Conservation (phyloP, 2,329 filamentous ascomycete genomes). For the Diaporthe ilicicola region DNA sequence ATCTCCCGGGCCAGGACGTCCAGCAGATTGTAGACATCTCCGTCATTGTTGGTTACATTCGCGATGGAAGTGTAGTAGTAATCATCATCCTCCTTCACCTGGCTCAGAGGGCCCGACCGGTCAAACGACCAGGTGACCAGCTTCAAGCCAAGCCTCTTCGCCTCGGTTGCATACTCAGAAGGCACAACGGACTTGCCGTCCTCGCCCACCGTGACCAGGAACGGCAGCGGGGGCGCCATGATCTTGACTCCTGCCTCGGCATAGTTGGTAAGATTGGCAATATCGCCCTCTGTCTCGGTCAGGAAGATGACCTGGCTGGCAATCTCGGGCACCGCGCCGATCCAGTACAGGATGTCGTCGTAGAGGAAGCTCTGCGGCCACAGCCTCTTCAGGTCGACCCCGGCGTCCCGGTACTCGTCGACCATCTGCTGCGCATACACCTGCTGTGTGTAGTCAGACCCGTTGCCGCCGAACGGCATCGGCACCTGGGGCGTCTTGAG, state of each 20-base stretch:
- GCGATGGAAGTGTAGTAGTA: conserved; percentile 67
- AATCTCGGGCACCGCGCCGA: conserved; percentile 67
- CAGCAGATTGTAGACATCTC: conserved; percentile 72
- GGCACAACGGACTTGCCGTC: conserved; percentile 64
- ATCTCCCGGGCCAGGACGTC: conserved; percentile 71
- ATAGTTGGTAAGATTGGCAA: conserved; percentile 64
- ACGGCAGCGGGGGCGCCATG: conserved; percentile 70
- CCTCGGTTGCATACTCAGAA: conserved; percentile 68
- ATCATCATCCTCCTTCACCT: conserved; percentile 39
- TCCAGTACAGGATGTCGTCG: conserved; percentile 72
- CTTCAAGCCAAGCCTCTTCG: conserved; percentile 68
- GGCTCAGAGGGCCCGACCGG: conserved; percentile 66
- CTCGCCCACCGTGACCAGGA: conserved; percentile 62
- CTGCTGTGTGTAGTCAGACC: conserved; percentile 69
- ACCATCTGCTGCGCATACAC: conserved; percentile 72
- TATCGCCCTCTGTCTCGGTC: conserved; percentile 66
- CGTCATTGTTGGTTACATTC: conserved; percentile 66
- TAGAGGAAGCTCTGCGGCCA: conserved; percentile 74
- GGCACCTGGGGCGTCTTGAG: conserved; percentile 72
- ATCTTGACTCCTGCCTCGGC: conserved; percentile 66
- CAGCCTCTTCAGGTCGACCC: conserved; percentile 62
- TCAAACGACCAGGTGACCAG: conserved; percentile 77
- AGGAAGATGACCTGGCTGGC: conserved; percentile 71
- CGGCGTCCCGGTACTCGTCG: conserved; percentile 63
- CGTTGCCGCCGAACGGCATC: conserved; percentile 69